Conservation (phyloP, 768 basidiomycete genomes). For the Rossbeevera mucosa region DNA sequence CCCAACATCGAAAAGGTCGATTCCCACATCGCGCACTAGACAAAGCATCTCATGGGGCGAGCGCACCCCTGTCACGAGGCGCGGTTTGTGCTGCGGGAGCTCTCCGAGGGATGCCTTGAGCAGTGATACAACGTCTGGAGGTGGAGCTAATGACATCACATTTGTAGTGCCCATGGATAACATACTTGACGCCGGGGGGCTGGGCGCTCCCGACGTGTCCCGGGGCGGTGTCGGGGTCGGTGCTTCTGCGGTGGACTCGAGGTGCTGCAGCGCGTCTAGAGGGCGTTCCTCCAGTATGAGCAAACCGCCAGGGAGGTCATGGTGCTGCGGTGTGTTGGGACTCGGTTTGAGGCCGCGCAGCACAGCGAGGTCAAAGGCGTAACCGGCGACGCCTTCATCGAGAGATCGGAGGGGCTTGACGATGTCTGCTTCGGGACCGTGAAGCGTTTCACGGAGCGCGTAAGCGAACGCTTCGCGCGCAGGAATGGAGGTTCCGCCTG, state of each 20-base stretch:
- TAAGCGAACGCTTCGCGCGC: slow-evolving; percentile 66
- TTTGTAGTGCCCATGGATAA: background rate
- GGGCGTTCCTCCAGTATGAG: slow-evolving; percentile 14
- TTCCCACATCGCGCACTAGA: slow-evolving; percentile 58
- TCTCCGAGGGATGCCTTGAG: slow-evolving; percentile 55
- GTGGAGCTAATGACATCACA: background rate
- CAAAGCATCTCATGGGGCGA: slow-evolving; percentile 76
- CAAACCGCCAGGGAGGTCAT: slow-evolving; percentile 8
- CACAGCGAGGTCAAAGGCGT: slow-evolving; percentile 64
- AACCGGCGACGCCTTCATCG: slow-evolving; percentile 68
- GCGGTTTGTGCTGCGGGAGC: slow-evolving; percentile 54
- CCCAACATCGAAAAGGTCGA: slow-evolving; percentile 71
- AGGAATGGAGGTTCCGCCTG: slow-evolving; percentile 49
- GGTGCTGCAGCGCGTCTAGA: slow-evolving; percentile 10
- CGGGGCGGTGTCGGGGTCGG: slow-evolving; percentile 14
- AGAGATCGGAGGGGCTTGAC: slow-evolving; percentile 50
- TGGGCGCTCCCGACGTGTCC: background rate
- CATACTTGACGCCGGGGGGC: background rate
- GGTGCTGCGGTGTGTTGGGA: slow-evolving; percentile 15
- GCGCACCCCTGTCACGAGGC: slow-evolving; percentile 50
- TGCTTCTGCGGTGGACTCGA: slow-evolving; percentile 4
- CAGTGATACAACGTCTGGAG: slow-evolving; percentile 35
- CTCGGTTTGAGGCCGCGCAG: slow-evolving; percentile 27
- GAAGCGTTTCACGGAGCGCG: slow-evolving; percentile 50
- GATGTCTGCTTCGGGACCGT: slow-evolving; percentile 50